Base-by-base conservation (phyloP, 2,329 filamentous ascomycete species). In the Pseudogymnoascus sp. region DNA sequence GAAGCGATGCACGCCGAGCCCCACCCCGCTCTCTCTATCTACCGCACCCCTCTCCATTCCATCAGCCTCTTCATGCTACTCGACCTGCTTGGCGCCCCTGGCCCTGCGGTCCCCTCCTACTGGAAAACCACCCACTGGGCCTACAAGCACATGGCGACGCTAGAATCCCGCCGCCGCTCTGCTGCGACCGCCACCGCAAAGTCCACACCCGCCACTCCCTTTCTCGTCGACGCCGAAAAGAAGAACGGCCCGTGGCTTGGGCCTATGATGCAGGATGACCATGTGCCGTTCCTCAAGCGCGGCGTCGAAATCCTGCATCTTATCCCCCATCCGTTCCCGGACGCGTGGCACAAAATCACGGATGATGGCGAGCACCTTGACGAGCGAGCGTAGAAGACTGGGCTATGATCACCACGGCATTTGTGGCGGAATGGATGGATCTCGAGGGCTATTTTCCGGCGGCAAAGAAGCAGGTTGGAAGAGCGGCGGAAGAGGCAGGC, bases 41-140 rank as follows among this genome's bases (percentile, higher is more conserved):
- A 89, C 75, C 84, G 83, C 63, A 93, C 83, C 0, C 85, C 87
- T 0, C 79, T 97, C 1, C 83, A 87, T 31, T 87, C 91, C 37
- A 97, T 97, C 71, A 88, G 87, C 62, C 82, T 97, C 9, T 96
- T 97, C 72, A 81, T 97, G 7, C 84, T 97, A n/a, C 83, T 97
- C 31, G 95, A 97, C 73, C 82, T 97, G 7, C 84, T 97, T 0
- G 95, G 95, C 7, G 78, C 85, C 0, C 76, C 83, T 9, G 75
- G 84, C 43, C 91, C 93, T 0, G 77, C 70, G 0, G 82, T 99
- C 1, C 91, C 91, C 1, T 96, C 91, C 0, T 97, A 93, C 77
- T 97, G 96, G 73, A 82, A 87, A 64, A 89, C 88, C 1, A 97
- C 93, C 0, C 93, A 97, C 73, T 97, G 93, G 93, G 92, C 93